phyloP scores from a whole-genome alignment of 352 stramenopile genomes.

The Globisporangium paddicum region DNA sequence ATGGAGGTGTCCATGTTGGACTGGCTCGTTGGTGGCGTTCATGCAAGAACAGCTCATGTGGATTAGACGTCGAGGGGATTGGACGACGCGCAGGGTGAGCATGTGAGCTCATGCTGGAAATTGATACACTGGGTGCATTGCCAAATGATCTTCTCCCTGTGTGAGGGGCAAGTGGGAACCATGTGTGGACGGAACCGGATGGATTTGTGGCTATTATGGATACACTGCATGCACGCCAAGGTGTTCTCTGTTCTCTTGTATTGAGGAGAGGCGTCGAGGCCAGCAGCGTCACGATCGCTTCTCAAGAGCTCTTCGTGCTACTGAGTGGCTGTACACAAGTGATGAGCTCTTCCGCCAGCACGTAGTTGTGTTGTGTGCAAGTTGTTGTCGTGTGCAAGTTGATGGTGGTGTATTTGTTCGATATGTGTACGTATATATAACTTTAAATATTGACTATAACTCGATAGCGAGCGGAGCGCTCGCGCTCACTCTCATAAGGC shows the following conservation, averaged over 20 bases:
- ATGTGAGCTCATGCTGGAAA: background rate
- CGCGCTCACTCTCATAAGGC: slow-evolving; percentile 2
- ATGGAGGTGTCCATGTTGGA: background rate
- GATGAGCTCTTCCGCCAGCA: background rate
- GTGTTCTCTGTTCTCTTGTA: background rate
- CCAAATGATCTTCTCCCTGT: background rate
- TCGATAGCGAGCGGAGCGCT: background rate
- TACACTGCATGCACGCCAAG: background rate
- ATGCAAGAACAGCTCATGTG: background rate
- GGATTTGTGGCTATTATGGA: background rate
- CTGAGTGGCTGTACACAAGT: background rate
- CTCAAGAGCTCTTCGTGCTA: background rate
- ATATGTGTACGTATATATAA: too few relatives aligned
- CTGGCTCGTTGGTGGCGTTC: background rate
- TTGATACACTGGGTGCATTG: background rate
- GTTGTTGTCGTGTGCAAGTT: background rate
- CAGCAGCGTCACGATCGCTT: background rate
- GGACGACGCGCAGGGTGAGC: background rate
- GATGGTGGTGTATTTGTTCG: too few relatives aligned
- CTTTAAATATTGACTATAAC: background rate
- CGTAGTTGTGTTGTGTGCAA: background rate
- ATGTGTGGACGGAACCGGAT: background rate
- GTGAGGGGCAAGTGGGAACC: background rate
- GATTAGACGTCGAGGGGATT: background rate
- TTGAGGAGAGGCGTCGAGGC: background rate